Evolutionary conservation across 2,329 filamentous ascomycete species (phyloP), one percentile per base, ranked within the genome.

Genomic region (Colletotrichum kahawae): DNA sequence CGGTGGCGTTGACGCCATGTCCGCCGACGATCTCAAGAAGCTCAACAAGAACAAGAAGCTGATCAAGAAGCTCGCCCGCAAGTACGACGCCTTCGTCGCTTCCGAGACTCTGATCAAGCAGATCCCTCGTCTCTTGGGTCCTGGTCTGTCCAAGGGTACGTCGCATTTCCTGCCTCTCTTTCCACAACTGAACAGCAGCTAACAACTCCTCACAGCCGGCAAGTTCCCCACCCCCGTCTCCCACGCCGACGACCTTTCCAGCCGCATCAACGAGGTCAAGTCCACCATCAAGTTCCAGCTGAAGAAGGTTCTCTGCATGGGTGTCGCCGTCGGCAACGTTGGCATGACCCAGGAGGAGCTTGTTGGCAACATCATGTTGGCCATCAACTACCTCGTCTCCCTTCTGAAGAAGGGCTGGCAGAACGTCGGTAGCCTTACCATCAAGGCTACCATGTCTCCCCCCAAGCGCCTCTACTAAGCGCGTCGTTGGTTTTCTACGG

Each of bases 1-100:
- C 92, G 95, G 95, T 85, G 96, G 95, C 87, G 93, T 98, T 82
- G 97, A 99, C 86, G 95, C 96, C 90, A 98, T 98, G 97, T 98
- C 95, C 84, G 89, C 95, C 81, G 97, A 99, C 84, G 97, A 99
- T 89, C 90, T 99, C 90, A 99, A 99, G 95, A 99, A 99, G 94
- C 95, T 99, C 82, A 99, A 99, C 94, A 99, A 99, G 95, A 99
- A 99, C 95, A 98, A 99, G 95, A 99, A 99, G 94, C 94, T 98
- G 85, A 98, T 99, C 94, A 99, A 99, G 95, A 99, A 99, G 94
- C 95, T 99, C 81, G 97, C 97, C 79, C 95, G 96, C 93, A 99
- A 99, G 92, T 98, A 99, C 93, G 97, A 99, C 89, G 97, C 97
- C 83, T 99, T 99, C 91, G 90, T 99, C 86, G 94, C 97, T 87